These are phyloP conservation scores for Hericium rajendrae DNA, from an alignment of 768 basidiomycete species.

Conservation along the genomic window DNA sequence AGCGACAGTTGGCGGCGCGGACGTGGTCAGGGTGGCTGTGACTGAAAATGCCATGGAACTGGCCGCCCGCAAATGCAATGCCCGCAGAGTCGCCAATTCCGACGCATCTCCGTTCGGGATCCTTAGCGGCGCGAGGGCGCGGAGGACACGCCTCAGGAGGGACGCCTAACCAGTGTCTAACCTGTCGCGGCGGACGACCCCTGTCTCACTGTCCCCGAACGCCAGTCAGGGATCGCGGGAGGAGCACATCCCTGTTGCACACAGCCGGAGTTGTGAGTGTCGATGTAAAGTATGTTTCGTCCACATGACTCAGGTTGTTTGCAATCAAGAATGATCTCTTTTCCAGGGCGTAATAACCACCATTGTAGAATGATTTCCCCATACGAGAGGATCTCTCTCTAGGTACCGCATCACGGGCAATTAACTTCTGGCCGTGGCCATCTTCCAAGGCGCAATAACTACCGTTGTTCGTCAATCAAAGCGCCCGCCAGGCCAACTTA, in stretches of 20 bases:
- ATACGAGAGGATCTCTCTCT: too few species aligned
- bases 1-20: conserved; percentile 26
- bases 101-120: neutral
- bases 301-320: too few species aligned
- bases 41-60: conserved; percentile 7
- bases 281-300: neutral
- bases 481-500: too few species aligned
- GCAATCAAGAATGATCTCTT: too few species aligned
- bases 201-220: neutral
- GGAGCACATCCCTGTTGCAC: neutral
- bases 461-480: too few species aligned
- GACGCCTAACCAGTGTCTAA: neutral
- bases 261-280: neutral
- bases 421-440: too few species aligned
- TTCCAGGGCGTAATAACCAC: too few species aligned
- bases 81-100: neutral
- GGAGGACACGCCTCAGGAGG: neutral
- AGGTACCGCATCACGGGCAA: too few species aligned
- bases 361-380: too few species aligned
- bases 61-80: neutral
- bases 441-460: too few species aligned
- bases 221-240: neutral
- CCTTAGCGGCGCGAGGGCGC: neutral
- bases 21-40: conserved; percentile 24
- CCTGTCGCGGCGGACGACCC: neutral